Evolutionary conservation across 192 early-diverging fungal genomes (phyloP).

Genomic region (Backusella westeae): DNA sequence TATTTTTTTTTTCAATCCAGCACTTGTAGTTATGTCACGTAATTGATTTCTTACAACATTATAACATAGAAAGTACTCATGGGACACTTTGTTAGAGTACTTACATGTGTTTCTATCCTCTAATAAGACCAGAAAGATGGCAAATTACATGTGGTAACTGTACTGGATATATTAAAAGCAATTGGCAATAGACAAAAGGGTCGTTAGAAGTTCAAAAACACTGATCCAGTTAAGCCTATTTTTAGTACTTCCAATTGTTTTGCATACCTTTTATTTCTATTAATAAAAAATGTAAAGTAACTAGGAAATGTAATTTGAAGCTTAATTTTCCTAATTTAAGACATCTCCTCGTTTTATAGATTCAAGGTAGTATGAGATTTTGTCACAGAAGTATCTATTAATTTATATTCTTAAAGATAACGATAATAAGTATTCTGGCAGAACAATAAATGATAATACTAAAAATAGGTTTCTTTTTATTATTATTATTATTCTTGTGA

Average conservation of each 20-base stretch:
- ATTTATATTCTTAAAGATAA: not conserved
- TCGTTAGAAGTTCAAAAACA: conserved; percentile 39
- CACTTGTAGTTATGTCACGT: conserved; percentile 51
- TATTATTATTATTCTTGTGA: conserved; percentile 32
- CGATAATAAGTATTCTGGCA: conserved; percentile 20
- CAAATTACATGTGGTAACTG: conserved; percentile 17
- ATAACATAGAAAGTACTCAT: conserved; percentile 38
- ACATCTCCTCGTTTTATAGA: too few species aligned
- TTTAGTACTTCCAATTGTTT: not conserved
- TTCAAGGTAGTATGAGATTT: too few species aligned
- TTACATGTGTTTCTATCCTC: conserved; percentile 49
- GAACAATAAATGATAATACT: conserved; percentile 46
- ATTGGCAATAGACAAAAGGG: conserved; percentile 50
- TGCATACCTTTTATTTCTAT: conserved; percentile 27
- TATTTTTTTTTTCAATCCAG: conserved; percentile 45
- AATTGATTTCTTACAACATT: conserved; percentile 54
- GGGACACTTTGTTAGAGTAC: conserved; percentile 61
- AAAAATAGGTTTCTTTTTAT: conserved; percentile 47
- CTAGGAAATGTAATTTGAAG: conserved; percentile 19
- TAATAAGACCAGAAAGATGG: conserved; percentile 44
- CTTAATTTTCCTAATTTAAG: conserved; percentile 6
- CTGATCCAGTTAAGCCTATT: conserved; percentile 12
- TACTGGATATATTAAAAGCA: conserved; percentile 54
- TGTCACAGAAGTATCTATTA: conserved; percentile 15
- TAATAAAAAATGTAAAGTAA: conserved; percentile 32